Conservation (phyloP, 2,329 filamentous ascomycete genomes). For the Cercospora zeina region DNA sequence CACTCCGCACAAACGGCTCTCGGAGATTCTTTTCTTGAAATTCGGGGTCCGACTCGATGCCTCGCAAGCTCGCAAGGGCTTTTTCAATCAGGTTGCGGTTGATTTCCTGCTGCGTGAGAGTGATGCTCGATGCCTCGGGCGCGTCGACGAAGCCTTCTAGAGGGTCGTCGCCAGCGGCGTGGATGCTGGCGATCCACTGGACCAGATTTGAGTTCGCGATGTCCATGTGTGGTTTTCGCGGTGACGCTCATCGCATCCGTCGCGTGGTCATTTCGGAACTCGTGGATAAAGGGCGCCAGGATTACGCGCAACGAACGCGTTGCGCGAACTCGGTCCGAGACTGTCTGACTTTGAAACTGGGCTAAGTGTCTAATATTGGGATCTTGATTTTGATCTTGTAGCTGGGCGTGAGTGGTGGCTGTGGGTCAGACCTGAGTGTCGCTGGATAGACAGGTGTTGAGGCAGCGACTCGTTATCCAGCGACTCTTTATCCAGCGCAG, state of each 20-base stretch:
- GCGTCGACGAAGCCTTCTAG: slow-evolving; percentile 1
- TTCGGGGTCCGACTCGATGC: neutral
- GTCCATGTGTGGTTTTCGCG: slow-evolving; percentile 3
- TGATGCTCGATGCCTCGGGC: neutral
- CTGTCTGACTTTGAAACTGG: neutral
- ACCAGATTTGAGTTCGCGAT: slow-evolving; percentile 7
- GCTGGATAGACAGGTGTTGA: neutral
- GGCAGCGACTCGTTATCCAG: neutral
- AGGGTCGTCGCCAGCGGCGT: slow-evolving; percentile 5
- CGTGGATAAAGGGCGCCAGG: neutral
- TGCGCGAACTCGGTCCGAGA: neutral
- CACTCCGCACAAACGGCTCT: neutral
- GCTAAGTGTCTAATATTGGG: neutral
- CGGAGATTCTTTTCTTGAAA: slow-evolving; percentile 3
- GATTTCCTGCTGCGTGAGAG: slow-evolving; percentile 4
- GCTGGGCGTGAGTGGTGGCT: neutral
- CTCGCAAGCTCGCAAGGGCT: neutral
- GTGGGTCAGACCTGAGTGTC: neutral
- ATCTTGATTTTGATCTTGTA: neutral
- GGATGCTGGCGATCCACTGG: slow-evolving; percentile 9
- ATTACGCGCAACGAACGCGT: neutral
- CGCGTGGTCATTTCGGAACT: slow-evolving; percentile 1
- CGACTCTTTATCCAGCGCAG: neutral
- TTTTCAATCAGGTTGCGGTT: slow-evolving; percentile 3
- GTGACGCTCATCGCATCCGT: slow-evolving; percentile 2